Evolutionary conservation across 371 early-diverging fungal genomes (phyloP).

Genomic region (Mortierella sp.): DNA sequence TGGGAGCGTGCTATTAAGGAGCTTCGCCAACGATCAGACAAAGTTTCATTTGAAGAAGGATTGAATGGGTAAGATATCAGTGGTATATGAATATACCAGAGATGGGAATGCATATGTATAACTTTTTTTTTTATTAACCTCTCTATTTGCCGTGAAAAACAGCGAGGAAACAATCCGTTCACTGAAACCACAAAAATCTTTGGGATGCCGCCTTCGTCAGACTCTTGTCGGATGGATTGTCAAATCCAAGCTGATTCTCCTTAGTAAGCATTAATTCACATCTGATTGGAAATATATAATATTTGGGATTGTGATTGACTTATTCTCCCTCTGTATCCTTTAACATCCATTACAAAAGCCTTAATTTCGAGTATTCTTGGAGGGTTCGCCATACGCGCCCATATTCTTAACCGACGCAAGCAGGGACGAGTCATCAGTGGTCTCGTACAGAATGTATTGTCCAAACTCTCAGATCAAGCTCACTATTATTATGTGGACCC

Average conservation of each 20-base stretch:
- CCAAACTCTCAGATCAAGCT: constrained; percentile 46
- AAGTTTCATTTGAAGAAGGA: constrained; percentile 35
- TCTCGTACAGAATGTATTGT: constrained; percentile 41
- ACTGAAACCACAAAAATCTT: constrained; percentile 31
- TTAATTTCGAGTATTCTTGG: constrained; percentile 6
- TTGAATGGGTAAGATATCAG: constrained; percentile 21
- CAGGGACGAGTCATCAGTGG: constrained; percentile 35
- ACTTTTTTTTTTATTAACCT: not conserved
- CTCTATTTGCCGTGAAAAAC: not conserved
- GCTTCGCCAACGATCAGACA: constrained; percentile 35
- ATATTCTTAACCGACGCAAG: constrained; percentile 28
- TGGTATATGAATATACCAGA: too few species aligned
- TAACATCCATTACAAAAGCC: constrained; percentile 3
- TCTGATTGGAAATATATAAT: not conserved
- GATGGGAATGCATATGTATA: not conserved
- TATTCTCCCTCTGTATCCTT: not conserved
- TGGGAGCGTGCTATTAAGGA: constrained; percentile 45
- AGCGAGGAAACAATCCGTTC: constrained; percentile 46
- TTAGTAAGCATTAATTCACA: constrained; percentile 14
- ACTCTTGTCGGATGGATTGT: constrained; percentile 42
- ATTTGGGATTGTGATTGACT: not conserved
- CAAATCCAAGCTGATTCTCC: constrained; percentile 29
- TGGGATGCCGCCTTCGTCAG: constrained; percentile 48
- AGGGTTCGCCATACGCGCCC: constrained; percentile 15
- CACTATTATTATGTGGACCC: constrained; percentile 52